phyloP scores from a whole-genome alignment of 2,329 filamentous ascomycete species.

The Malbranchea cinnamomea region DNA sequence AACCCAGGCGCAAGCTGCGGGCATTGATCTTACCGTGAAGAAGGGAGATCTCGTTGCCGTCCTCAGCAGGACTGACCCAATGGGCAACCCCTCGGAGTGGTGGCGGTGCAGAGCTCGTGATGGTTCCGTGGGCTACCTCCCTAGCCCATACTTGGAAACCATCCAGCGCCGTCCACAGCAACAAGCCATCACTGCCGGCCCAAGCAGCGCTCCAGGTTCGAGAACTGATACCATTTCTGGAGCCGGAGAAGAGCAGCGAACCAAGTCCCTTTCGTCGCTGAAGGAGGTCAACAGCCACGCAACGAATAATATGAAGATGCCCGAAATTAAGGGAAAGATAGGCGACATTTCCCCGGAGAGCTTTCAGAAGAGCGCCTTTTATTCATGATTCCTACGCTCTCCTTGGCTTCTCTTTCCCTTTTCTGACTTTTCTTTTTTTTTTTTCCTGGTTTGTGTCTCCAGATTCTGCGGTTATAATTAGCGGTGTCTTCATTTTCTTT shows the following conservation, averaged over 20 bases:
- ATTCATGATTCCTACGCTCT: constrained; percentile 33
- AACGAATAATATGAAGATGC: constrained; percentile 24
- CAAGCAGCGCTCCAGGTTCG: not conserved
- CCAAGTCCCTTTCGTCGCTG: too few species aligned
- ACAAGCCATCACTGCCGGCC: constrained; percentile 27
- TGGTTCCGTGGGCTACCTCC: constrained; percentile 80
- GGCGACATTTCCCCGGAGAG: constrained; percentile 53
- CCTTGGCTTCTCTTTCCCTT: constrained; percentile 6
- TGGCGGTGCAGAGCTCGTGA: constrained; percentile 89
- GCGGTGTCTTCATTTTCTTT: not conserved
- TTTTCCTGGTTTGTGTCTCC: not conserved
- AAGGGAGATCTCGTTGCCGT: constrained; percentile 95
- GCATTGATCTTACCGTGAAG: constrained; percentile 78
- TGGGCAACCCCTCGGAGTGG: constrained; percentile 89
- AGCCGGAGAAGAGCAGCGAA: too few species aligned
- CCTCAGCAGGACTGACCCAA: constrained; percentile 77
- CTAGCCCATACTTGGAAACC: constrained; percentile 73
- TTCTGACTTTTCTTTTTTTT: constrained; percentile 5
- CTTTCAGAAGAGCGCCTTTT: constrained; percentile 56
- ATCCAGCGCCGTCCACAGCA: constrained; percentile 41
- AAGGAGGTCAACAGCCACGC: too few species aligned
- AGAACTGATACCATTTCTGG: constrained; percentile 10
- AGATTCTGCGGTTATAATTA: not conserved
- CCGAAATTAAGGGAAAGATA: constrained; percentile 42
- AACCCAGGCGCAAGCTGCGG: constrained; percentile 40